Conservation (phyloP, 2,329 filamentous ascomycete genomes). For the Ophiostoma piceae region DNA sequence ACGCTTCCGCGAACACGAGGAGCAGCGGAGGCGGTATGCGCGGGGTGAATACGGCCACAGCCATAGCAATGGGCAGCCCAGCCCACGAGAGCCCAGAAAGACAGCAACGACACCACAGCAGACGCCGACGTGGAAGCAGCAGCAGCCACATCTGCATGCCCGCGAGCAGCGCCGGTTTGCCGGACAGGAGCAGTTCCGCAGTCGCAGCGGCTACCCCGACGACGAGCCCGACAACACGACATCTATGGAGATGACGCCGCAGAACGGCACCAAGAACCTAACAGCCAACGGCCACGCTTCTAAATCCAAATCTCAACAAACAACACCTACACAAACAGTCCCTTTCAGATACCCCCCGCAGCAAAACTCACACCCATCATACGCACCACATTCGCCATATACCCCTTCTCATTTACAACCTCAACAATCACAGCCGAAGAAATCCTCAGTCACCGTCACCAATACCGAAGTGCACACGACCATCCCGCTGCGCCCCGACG, state of each 20-base stretch:
- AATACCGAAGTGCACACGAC: conserved; percentile 15
- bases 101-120: conserved; percentile 21
- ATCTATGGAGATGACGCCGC: conserved; percentile 24
- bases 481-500: conserved; percentile 19
- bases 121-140: conserved; percentile 29
- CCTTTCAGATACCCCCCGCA: background rate
- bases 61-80: conserved; percentile 6
- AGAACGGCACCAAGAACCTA: background rate
- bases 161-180: conserved; percentile 17
- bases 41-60: conserved; percentile 13
- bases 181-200: conserved; percentile 24
- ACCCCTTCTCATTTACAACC: background rate
- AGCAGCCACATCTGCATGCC: conserved; percentile 27
- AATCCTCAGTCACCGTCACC: background rate
- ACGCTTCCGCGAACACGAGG: conserved; percentile 42
- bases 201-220: conserved; percentile 19
- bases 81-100: background rate
- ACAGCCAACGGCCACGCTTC: background rate
- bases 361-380: background rate
- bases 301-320: background rate
- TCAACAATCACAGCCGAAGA: background rate
- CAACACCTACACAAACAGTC: background rate
- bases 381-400: conserved; percentile 4
- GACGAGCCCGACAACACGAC: conserved; percentile 14
- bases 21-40: conserved; percentile 25